Evolutionary conservation across 2,329 filamentous ascomycete species (phyloP), one percentile per base, ranked within the genome.

Genomic region (Pezicula rhizophila): DNA sequence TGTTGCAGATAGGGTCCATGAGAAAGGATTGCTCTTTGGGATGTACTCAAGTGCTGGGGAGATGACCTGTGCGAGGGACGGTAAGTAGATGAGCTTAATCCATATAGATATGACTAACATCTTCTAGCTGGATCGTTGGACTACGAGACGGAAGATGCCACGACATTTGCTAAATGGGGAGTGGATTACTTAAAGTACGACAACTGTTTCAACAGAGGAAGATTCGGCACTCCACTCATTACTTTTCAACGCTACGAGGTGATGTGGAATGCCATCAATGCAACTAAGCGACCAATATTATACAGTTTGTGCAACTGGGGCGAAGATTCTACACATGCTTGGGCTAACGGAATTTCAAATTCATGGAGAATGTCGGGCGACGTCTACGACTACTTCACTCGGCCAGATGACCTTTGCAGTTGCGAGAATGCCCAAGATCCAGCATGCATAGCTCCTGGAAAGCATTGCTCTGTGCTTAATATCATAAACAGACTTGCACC

Each of bases 171-270:
- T 2, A 62, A 59, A n/a, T 76, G 74, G 72, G 74, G 70, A 0
- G 70, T 76, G 23, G 70, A 73, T 53, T 75, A 74, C 49, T 60
- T 74, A 5, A 75, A 77, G 56, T 77, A 77, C 52, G 75, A 78
- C 59, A 78, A 78, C 53, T 79, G 76, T 65, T 77, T 70, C 60
- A 75, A 76, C 47, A 64, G 72, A 52, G 75, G 75, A 14, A 68
- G 74, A 48, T 70, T 68, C 25, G 75, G 74, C 1, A 52, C 53
- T 4, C 49, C 54, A 4, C 48, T 53, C 43, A 42, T 57, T 2
- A 54, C 55, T 12, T 57, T 53, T 25, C 47, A 55, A 25, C 45
- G 56, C 2, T 70, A 66, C 50, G 57, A 58, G 23, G 52, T 49
- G 5, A 66, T 66, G 64, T 50, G 58, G 34, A 55, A 65, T 46